Evolutionary conservation across 805 yeast species (phyloP), one percentile per base, ranked within the genome.

Genomic region (Saccharomyces jurei): DNA sequence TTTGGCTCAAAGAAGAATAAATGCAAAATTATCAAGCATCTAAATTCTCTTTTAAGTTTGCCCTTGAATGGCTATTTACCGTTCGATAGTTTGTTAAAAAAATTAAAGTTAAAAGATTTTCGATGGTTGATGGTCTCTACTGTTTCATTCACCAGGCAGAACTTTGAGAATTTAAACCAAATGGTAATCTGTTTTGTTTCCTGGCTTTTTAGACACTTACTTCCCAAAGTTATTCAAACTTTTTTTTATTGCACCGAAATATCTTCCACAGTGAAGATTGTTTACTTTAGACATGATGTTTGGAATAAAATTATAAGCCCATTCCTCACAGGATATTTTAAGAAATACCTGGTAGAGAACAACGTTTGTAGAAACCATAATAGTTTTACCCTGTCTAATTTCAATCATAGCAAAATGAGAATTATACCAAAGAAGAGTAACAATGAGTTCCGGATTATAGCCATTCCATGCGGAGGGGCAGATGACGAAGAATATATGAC

Each of bases 221-320:
- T 87, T 0, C 70, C 77, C 6, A 74, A 71, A 17, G 56, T 87
- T 0, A 59, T 87, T 0, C 67, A 73, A 0, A 67, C 78, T 0
- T 81, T 80, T 61, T 90, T 89, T 71, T 84, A 87, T 63, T 83
- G 85, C 4, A 84, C 94, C 0, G 86, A 83, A 50, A 67, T 74
- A 1, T 77, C 81, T 9, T 73, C 75, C 0, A 64, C 72, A 0
- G 68, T 64, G 9, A 68, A 70, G 3, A 55, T 81, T 0, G 52
- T 74, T 0, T 87, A 74, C 63, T 87, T 79, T 61, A 75, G 84
- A 17, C 89, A 83, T 52, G 73, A 70, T 26, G 67, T 72, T 0
- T 89, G 96, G 96, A 63, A 59, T 9, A 47, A 48, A 36, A 67
- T 79, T 17, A 71, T 81, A 2, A 60, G 60, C 11, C 68, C 69